Base-by-base conservation (phyloP, 108 stramenopile genomes). In the Nannochloropsis salina region DNA sequence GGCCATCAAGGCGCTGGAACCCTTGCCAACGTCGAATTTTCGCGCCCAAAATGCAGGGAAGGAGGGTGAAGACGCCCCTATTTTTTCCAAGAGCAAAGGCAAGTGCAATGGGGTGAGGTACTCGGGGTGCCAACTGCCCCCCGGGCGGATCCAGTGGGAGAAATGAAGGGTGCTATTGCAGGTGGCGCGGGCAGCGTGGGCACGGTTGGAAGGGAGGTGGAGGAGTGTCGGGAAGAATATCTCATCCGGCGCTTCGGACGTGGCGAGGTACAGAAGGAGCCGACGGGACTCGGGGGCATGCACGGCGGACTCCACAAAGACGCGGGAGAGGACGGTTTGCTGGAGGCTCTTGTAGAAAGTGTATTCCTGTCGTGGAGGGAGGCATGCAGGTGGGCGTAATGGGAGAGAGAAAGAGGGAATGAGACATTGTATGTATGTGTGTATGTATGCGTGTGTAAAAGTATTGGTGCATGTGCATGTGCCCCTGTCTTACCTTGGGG, bases 121-220 rank as follows among this genome's bases (percentile, higher is more conserved):
- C 87, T 89, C 88, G 82, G 88, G 88, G 81, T 89, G 88, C 88
- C 88, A 89, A 42, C 85, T 86, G 2, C 85, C 85, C 10, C 88
- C 88, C n/a, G 88, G 88, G 18, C 88, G 22, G 11, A 89, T 85
- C 88, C 88, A 89, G 88, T 89, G 88, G 81, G 87, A 88, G 80
- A 88, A 89, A 41, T 89, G 88, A 40, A 84, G 61, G 6, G 88
- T 89, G 42, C 82, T 83, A 11, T 89, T 31, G 44, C 88, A 89
- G 31, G 87, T 89, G 12, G 88, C 88, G 41, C 85, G 88, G 85
- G 10, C 20, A 3, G 22, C 45, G 74, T 84, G 42, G 61, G 61
- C 61, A 74, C 20, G n/a, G 6, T n/a, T n/a, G 61, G 61, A n/a
- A 8, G 61, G 61, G 74, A 83, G 61, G 85, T 89, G 88, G 41